phyloP scores from a whole-genome alignment of 2,329 filamentous ascomycete genomes.

The Colletotrichum sp. region DNA sequence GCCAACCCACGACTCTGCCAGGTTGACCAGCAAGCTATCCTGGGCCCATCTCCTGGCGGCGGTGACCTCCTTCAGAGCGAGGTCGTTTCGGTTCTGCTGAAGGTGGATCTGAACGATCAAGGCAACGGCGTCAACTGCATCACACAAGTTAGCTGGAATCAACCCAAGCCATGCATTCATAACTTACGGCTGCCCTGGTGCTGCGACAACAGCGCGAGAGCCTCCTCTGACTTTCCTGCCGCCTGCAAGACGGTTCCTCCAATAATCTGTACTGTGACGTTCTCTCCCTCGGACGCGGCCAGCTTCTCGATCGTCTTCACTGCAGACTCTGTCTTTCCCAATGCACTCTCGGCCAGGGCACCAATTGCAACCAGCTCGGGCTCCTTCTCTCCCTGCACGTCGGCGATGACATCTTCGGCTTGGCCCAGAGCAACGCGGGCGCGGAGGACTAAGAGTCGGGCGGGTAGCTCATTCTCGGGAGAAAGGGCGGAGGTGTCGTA shows the following conservation, averaged over 20 bases:
- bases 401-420: slow-evolving; percentile 71
- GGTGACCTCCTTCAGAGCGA: slow-evolving; percentile 87
- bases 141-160: neutral
- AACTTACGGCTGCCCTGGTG: slow-evolving; percentile 85
- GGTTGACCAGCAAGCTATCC: slow-evolving; percentile 89
- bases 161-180: neutral
- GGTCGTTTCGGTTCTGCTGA: slow-evolving; percentile 86
- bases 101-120: slow-evolving; percentile 92
- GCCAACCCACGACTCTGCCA: slow-evolving; percentile 95
- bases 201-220: slow-evolving; percentile 76
- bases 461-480: slow-evolving; percentile 75
- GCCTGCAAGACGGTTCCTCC: slow-evolving; percentile 82
- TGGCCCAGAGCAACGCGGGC: slow-evolving; percentile 84
- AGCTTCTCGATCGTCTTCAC: slow-evolving; percentile 69
- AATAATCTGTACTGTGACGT: slow-evolving; percentile 80
- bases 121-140: slow-evolving; percentile 75
- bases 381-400: slow-evolving; percentile 65
- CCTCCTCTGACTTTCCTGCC: slow-evolving; percentile 83
- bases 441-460: slow-evolving; percentile 79
- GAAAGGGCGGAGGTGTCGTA: slow-evolving; percentile 84
- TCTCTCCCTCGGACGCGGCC: slow-evolving; percentile 69
- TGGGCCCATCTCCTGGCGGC: slow-evolving; percentile 92
- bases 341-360: slow-evolving; percentile 71
- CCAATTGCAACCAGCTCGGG: slow-evolving; percentile 79
- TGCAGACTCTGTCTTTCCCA: slow-evolving; percentile 67